Evolutionary conservation across 2,329 filamentous ascomycete species (phyloP).

Genomic region (Thielaviopsis ethacetica): DNA sequence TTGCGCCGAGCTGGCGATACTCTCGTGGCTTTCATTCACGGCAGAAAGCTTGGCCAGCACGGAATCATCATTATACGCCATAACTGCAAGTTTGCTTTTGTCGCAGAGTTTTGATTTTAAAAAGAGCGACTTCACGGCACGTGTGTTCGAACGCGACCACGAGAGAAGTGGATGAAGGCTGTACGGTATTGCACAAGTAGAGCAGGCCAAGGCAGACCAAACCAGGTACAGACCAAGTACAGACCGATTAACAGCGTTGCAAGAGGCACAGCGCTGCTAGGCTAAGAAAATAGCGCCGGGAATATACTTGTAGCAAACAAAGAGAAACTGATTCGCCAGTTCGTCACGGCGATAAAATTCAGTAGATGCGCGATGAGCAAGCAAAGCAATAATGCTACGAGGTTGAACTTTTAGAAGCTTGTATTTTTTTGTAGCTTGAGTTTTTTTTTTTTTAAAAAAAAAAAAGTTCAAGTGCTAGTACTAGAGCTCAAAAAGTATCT

Average conservation of each 20-base stretch:
- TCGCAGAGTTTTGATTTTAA: background rate
- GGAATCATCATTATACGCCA: constrained; percentile 94
- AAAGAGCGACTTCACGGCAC: background rate
- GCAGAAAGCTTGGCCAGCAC: constrained; percentile 89
- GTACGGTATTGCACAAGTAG: background rate
- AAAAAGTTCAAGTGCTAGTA: background rate
- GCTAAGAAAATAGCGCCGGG: background rate
- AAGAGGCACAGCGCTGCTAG: background rate
- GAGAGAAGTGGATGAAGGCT: background rate
- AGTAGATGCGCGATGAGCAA: background rate
- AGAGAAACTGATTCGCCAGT: background rate
- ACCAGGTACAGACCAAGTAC: too few species aligned
- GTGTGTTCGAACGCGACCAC: background rate
- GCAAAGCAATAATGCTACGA: background rate
- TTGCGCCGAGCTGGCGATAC: constrained; percentile 88
- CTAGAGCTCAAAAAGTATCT: background rate
- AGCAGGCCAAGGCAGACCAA: background rate
- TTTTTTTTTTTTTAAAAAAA: background rate
- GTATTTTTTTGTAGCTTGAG: background rate
- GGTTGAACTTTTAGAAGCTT: background rate
- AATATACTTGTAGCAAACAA: background rate
- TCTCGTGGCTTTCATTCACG: constrained; percentile 93
- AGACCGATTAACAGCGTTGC: background rate
- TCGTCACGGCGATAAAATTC: background rate
- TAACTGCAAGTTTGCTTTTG: constrained; percentile 22